These are phyloP conservation scores for Isatis tinctoria DNA, from an alignment of 345 rosid species.

Conservation along the genomic window DNA sequence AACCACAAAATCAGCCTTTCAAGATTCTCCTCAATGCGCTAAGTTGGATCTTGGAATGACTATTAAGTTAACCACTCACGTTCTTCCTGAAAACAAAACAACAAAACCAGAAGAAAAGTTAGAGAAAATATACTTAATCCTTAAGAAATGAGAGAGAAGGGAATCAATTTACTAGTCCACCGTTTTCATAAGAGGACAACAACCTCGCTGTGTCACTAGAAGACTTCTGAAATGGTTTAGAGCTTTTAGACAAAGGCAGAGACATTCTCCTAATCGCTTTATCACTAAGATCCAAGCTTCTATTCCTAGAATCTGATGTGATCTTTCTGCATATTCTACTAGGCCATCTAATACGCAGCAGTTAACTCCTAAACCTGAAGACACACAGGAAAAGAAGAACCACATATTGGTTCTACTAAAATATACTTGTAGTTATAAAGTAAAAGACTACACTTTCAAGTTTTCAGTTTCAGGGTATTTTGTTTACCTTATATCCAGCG, in stretches of 20 bases:
- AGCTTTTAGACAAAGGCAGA: constrained; percentile 28
- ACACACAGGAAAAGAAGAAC: neutral
- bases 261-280: constrained; percentile 45
- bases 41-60: neutral
- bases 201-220: constrained; percentile 48
- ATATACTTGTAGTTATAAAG: neutral
- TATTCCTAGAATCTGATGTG: constrained; percentile 42
- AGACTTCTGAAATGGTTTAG: constrained; percentile 48
- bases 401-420: neutral
- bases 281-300: constrained; percentile 54
- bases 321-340: constrained; percentile 61
- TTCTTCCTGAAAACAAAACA: constrained; percentile 86
- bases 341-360: too few relatives aligned
- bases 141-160: neutral
- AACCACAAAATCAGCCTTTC: constrained; percentile 7
- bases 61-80: constrained; percentile 55
- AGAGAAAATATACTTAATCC: neutral
- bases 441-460: neutral
- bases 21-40: constrained; percentile 11
- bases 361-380: too few relatives aligned
- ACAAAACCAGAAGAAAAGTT: constrained; percentile 16
- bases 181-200: constrained; percentile 36
- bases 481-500: constrained; percentile 75
- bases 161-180: constrained; percentile 29
- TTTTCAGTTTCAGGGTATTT: neutral